Percentiles rank a stretch among this genome's conserved stretches.
These are phyloP conservation scores for Alternaria rosae DNA, from an alignment of 2,329 filamentous ascomycete species.

Conservation along the genomic window DNA sequence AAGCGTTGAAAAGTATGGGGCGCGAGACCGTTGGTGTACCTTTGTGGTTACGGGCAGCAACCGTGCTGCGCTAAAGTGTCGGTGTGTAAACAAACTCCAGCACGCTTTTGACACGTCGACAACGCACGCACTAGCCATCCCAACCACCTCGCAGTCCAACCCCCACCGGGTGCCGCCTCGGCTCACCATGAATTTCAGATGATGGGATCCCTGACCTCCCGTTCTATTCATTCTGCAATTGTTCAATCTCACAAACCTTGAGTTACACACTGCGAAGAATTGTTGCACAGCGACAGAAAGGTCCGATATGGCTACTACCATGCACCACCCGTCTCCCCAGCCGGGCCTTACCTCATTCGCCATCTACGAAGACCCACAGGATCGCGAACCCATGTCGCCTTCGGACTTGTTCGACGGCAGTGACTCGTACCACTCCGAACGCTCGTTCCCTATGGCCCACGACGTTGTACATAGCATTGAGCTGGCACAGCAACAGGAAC, in stretches of 20 bases:
- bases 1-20: slow-evolving; percentile 10
- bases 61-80: slow-evolving; percentile 15
- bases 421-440: slow-evolving; percentile 44
- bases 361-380: slow-evolving; percentile 45
- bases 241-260: slow-evolving; percentile 21
- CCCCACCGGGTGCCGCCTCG: slow-evolving; percentile 1
- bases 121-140: slow-evolving; percentile 26
- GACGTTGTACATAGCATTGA: slow-evolving; percentile 44
- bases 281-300: slow-evolving; percentile 27
- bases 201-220: slow-evolving; percentile 16
- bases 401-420: slow-evolving; percentile 43
- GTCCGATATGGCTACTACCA: slow-evolving; percentile 37
- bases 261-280: slow-evolving; percentile 16
- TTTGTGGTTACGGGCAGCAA: slow-evolving; percentile 27
- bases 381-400: slow-evolving; percentile 39
- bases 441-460: slow-evolving; percentile 36
- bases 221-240: slow-evolving; percentile 2
- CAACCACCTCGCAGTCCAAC: background rate
- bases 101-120: slow-evolving; percentile 24
- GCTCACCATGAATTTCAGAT: slow-evolving; percentile 8
- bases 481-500: slow-evolving; percentile 25
- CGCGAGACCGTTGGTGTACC: slow-evolving; percentile 10
- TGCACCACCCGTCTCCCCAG: slow-evolving; percentile 41
- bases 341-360: slow-evolving; percentile 41
- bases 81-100: slow-evolving; percentile 29